Evolutionary conservation across 164 flowering plant genomes (phyloP).

Genomic region (Macadamia tetraphylla): DNA sequence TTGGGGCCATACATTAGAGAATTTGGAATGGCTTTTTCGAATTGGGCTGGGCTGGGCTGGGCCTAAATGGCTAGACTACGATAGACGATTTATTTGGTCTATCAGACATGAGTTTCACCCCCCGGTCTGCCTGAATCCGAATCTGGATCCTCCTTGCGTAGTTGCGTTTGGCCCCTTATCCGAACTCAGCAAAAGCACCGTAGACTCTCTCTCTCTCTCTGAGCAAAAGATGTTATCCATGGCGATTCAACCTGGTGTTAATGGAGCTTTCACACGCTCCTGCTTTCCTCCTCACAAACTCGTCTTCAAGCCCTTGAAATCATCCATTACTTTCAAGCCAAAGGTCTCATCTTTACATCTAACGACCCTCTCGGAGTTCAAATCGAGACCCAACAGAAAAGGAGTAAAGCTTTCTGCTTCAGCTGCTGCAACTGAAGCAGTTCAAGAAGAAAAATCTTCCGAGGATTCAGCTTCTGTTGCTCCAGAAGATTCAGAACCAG

Average conservation of each 20-base stretch:
- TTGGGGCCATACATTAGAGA: no score
- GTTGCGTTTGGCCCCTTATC: background rate
- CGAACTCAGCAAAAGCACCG: background rate
- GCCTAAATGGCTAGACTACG: no score
- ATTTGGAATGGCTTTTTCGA: no score
- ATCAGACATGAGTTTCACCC: no score
- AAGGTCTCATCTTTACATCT: background rate
- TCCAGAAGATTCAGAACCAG: background rate
- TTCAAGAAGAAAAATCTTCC: slow-evolving; percentile 6
- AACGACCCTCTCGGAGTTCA: background rate
- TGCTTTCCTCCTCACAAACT: slow-evolving; percentile 14
- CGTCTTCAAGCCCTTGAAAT: slow-evolving; percentile 9
- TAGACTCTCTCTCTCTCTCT: background rate
- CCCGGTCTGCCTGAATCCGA: no score
- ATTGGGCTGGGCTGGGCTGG: no score
- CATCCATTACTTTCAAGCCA: slow-evolving; percentile 7
- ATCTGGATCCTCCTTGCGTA: no score
- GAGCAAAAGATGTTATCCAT: slow-evolving; percentile 25
- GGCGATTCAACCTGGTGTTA: slow-evolving; percentile 22
- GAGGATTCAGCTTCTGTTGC: slow-evolving; percentile 3
- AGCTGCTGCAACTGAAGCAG: slow-evolving; percentile 17
- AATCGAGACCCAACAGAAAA: slow-evolving; percentile 11
- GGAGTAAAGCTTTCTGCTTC: slow-evolving; percentile 9
- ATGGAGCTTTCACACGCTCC: slow-evolving; percentile 9
- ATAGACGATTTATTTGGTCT: no score